These are phyloP conservation scores for Ananas comosus DNA, from an alignment of 176 grass and related monocot species.

Conservation along the genomic window DNA sequence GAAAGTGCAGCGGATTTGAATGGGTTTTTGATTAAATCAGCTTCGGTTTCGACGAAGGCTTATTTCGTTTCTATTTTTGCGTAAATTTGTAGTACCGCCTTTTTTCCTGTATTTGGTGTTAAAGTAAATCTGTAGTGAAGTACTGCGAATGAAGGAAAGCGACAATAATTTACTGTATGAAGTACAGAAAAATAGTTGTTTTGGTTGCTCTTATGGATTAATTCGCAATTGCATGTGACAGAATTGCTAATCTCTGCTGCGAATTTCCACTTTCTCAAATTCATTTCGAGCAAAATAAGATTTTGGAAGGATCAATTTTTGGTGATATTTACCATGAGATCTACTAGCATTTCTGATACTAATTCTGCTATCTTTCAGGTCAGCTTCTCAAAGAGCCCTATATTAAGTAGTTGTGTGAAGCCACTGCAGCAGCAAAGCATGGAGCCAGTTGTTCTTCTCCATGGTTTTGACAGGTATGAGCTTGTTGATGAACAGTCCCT, in stretches of 20 bases:
- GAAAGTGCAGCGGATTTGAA: too few species aligned
- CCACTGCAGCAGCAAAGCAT: conserved; percentile 35
- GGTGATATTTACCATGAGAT: background rate
- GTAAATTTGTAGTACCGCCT: too few species aligned
- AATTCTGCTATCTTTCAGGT: conserved; percentile 27
- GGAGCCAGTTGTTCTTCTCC: conserved; percentile 77
- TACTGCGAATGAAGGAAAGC: too few species aligned
- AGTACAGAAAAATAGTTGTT: too few species aligned
- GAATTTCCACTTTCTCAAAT: background rate
- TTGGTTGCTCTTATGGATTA: too few species aligned
- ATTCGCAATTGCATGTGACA: background rate
- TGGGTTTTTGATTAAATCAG: too few species aligned
- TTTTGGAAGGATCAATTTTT: background rate
- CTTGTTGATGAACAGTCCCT: background rate
- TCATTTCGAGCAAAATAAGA: too few species aligned
- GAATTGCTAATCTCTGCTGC: background rate
- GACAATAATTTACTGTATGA: too few species aligned
- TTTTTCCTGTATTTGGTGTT: too few species aligned
- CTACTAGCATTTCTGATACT: background rate
- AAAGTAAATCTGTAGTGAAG: too few species aligned
- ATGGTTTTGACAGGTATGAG: conserved; percentile 83
- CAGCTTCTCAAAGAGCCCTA: conserved; percentile 36
- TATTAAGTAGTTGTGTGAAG: conserved; percentile 89
- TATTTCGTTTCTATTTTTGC: too few species aligned
- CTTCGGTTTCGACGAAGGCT: too few species aligned